phyloP scores from a whole-genome alignment of 495 filamentous ascomycete genomes.

The Penicillium manginii region DNA sequence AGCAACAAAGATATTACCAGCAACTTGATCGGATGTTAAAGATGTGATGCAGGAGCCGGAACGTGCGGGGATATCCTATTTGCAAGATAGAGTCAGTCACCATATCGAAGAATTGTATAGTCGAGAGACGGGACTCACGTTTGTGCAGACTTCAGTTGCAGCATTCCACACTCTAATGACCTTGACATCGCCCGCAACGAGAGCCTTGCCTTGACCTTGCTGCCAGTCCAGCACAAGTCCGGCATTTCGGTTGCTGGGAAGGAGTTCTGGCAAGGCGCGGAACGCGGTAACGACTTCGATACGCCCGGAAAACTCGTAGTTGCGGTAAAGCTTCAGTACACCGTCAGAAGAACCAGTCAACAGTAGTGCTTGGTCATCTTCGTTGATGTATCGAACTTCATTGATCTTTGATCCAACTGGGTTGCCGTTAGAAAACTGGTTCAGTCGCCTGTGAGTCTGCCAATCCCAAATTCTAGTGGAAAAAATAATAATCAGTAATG shows the following conservation, averaged over 20 bases:
- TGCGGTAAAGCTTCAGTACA: slow-evolving; percentile 88
- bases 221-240: slow-evolving; percentile 98
- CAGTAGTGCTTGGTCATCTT: slow-evolving; percentile 92
- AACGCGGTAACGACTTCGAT: slow-evolving; percentile 91
- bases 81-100: slow-evolving; percentile 6
- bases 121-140: slow-evolving; percentile 45
- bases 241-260: slow-evolving; percentile 89
- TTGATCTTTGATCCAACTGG: slow-evolving; percentile 89
- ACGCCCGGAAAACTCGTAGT: slow-evolving; percentile 70
- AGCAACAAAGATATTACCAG: slow-evolving; percentile 91
- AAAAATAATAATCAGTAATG: slow-evolving; percentile 30
- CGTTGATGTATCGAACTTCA: slow-evolving; percentile 95
- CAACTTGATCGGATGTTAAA: slow-evolving; percentile 94
- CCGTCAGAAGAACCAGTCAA: slow-evolving; percentile 96
- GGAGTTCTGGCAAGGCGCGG: slow-evolving; percentile 88
- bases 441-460: slow-evolving; percentile 70
- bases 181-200: slow-evolving; percentile 95
- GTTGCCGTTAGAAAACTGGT: slow-evolving; percentile 92
- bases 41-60: slow-evolving; percentile 95
- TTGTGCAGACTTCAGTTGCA: slow-evolving; percentile 86
- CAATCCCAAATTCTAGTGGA: slow-evolving; percentile 90
- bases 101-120: not conserved
- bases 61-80: slow-evolving; percentile 86
- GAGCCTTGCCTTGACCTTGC: slow-evolving; percentile 89
- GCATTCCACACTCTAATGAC: slow-evolving; percentile 97